Base-by-base conservation (phyloP, 2,329 filamentous ascomycete species). In the Pyrenophora seminiperda region DNA sequence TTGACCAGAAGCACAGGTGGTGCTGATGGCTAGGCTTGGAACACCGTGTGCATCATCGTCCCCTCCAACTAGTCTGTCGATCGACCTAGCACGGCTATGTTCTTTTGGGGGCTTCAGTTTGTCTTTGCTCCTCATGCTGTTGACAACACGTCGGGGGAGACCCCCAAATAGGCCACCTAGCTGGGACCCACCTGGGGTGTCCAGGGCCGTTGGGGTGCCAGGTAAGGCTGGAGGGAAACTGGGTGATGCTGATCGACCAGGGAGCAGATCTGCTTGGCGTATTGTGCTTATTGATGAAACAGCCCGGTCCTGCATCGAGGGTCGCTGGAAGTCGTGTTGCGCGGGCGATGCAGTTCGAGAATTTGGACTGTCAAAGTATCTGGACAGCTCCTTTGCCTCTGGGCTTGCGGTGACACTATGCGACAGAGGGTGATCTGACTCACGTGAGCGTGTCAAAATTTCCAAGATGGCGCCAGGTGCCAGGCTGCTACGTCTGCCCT, bases 321-420 rank as follows among this genome's bases (percentile, higher is more conserved):
- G 65, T 42, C 68, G 65, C 17, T 59, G 56, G 15, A 54, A 54
- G 15, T 73, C 69, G 37, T 53, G 60, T 37, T 63, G 65, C 61
- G 73, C 65, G 36, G 72, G 74, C 47, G 77, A 74, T 36, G 74
- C 71, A 30, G 73, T 73, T 39, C 72, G 73, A 49, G 74, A 73
- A 50, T 67, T 65, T 30, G 71, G 61, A 11, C 62, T 63, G 52
- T 73, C 56, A 33, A 75, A 74, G 51, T 66, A 75, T 19, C 58
- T 70, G 4, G 58, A 46, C 29, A 64, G 59, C 36, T 75, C 71
- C 34, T 56, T 69, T 11, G 76, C 72, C 39, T 86, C 83, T 1
- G 88, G 89, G 64, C 85, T 89, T 14, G 83, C 88, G 29, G 83
- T 85, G 40, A 89, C 81, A 67, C 88, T 92, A 60, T 90, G 87